These are phyloP conservation scores for Platismatia glauca DNA, from an alignment of 495 filamentous ascomycete species.

Conservation along the genomic window DNA sequence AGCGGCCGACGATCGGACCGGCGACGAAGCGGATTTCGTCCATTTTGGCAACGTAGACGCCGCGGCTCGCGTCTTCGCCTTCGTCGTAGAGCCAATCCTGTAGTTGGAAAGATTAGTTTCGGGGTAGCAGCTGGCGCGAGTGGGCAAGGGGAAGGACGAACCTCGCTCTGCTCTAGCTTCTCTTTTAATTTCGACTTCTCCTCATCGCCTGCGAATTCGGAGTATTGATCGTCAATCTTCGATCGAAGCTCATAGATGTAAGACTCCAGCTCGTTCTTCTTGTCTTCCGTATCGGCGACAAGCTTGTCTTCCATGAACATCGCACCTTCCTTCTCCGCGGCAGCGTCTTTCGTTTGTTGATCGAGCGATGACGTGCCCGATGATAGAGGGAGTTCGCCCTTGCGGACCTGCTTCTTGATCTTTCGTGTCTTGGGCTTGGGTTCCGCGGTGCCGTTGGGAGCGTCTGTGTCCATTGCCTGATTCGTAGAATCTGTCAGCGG, in stretches of 20 bases:
- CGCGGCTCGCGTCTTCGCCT: constrained; percentile 90
- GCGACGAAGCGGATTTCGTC: constrained; percentile 89
- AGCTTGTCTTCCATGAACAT: constrained; percentile 99
- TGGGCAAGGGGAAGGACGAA: constrained; percentile 40
- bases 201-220: constrained; percentile 80
- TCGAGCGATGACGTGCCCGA: constrained; percentile 75
- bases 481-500: constrained; percentile 24
- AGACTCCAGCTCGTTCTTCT: constrained; percentile 98
- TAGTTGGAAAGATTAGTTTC: constrained; percentile 17
- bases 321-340: constrained; percentile 68
- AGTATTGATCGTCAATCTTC: constrained; percentile 85
- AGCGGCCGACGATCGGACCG: constrained; percentile 86
- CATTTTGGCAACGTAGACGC: constrained; percentile 84
- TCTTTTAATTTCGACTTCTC: constrained; percentile 78
- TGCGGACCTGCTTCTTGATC: constrained; percentile 99
- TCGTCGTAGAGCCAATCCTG: constrained; percentile 99
- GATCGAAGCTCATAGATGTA: constrained; percentile 93
- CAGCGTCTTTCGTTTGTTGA: constrained; percentile 49
- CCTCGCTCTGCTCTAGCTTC: constrained; percentile 76
- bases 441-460: constrained; percentile 52
- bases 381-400: constrained; percentile 88
- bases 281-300: constrained; percentile 95
- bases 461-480: constrained; percentile 89
- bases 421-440: constrained; percentile 89
- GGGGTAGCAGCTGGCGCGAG: neutral